Base-by-base conservation (phyloP, 2,329 filamentous ascomycete species). In the Colletotrichum trifolii region DNA sequence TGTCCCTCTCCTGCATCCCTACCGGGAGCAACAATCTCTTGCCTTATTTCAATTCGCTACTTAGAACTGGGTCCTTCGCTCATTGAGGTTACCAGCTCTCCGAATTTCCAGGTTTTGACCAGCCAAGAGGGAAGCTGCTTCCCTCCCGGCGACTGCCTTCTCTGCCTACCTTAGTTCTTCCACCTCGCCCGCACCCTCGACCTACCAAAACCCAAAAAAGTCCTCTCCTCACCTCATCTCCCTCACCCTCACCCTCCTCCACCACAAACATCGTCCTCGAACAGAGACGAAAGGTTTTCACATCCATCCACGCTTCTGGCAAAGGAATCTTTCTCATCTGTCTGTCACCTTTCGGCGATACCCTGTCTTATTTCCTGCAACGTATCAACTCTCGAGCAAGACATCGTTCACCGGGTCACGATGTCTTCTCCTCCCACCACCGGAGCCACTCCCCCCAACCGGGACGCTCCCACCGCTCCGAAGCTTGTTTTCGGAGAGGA, bases 401-500 rank as follows among this genome's bases (percentile, higher is more conserved):
- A 10, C 52, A 56, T 47, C 47, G 50, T 48, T 35, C 52, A 39
- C 40, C 35, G 46, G 25, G 13, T 40, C 48, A 45, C 46, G 38
- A 68, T 67, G 65, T 65, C 67, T 58, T 42, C 67, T 17, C 45
- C 67, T 52, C 52, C 65, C 49, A 53, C 49, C 6, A 33, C 67
- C 25, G 25, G 25, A 10, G 60, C 40, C 40, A 33, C 8, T 35
- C 60, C 53, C 11, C 59, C 63, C 45, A 58, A 63, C 38, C 57
- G 25, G 60, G 55, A 47, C 46, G 58, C 67, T 15, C 52, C 71
- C 34, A 46, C 66, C 12, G 58, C 66, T 42, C 54, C 60, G 43
- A 60, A 61, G 38, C 43, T 60, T 61, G 52, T 61, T 36, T 71
- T 57, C 25, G 39, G 72, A 39, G 71, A 71, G 38, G 73, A 73